A percentile compares a stretch with the other conserved stretches of the same genome.
These are phyloP conservation scores for Tylopilus orsonianus DNA, from an alignment of 1,284 basidiomycete genomes.

Conservation along the genomic window DNA sequence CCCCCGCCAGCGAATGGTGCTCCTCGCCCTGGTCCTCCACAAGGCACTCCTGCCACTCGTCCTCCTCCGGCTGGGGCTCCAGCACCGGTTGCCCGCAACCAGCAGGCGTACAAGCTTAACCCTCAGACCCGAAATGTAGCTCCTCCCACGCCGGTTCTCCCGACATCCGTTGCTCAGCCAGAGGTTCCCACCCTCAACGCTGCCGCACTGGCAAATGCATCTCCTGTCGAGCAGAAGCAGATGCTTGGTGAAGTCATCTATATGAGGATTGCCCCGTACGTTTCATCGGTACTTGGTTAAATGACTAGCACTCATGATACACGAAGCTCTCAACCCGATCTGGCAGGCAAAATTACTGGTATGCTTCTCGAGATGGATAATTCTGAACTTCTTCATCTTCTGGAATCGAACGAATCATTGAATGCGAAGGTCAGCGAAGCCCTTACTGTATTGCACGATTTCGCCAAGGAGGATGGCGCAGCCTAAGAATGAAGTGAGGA, in stretches of 20 bases:
- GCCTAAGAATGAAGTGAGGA: constrained; percentile 6
- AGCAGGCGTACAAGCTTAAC: constrained; percentile 42
- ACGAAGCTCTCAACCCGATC: constrained; percentile 70
- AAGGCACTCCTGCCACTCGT: constrained; percentile 41
- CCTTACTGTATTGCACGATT: constrained; percentile 77
- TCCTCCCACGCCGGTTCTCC: constrained; percentile 37
- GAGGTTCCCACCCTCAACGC: constrained; percentile 51
- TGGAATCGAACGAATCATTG: constrained; percentile 81
- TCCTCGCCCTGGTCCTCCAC: constrained; percentile 48
- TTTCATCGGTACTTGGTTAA: constrained; percentile 24
- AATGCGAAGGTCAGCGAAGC: constrained; percentile 89
- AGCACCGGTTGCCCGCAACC: constrained; percentile 39
- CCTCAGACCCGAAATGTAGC: constrained; percentile 41
- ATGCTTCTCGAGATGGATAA: constrained; percentile 99
- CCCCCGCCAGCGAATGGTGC: constrained; percentile 53
- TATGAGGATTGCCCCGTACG: constrained; percentile 81
- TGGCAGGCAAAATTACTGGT: constrained; percentile 96
- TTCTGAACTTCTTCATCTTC: constrained; percentile 80
- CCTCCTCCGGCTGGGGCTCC: constrained; percentile 45
- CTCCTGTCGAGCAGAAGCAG: constrained; percentile 93
- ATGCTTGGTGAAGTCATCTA: constrained; percentile 94
- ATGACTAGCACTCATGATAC: constrained; percentile 17
- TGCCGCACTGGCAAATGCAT: constrained; percentile 66
- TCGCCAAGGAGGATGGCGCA: constrained; percentile 52
- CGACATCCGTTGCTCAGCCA: constrained; percentile 39